Base-by-base conservation (phyloP, 768 basidiomycete species). In the Serpula lacrymans region DNA sequence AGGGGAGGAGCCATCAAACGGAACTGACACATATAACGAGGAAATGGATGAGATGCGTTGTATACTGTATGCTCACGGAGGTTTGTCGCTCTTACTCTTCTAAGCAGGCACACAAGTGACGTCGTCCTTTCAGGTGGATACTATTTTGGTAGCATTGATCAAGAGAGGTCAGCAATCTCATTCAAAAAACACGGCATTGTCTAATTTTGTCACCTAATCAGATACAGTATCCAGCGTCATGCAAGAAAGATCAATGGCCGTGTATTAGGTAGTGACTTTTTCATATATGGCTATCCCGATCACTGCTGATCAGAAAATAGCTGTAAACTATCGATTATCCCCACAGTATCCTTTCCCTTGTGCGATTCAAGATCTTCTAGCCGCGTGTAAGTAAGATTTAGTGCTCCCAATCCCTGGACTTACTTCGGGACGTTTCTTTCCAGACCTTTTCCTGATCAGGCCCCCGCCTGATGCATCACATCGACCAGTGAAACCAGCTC, bases 341-440 rank as follows among this genome's bases (percentile, higher is more conserved):
- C 95, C 95, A 0, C 95, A 97, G 63, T 98, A 95, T 52, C 95
- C 95, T 1, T 97, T 96, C 58, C 95, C 95, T 11, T 91, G 89
- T 49, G 89, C 84, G 1, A 63, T 97, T 6, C 93, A 96, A 52
- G 95, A 98, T 60, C 68, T 82, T 24, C 55, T 98, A 9, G 88
- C 95, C 2, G 84, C 92, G 6, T 98, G 88, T 90, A 51, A 50
- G 81, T 59, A 2, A 6, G 7, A 18, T 20, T 27, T 16, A 4
- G n/a, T n/a, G n/a, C n/a, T 5, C 5, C 20, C 25, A 23, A 2
- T n/a, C 8, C 38, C 22, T 33, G 6, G 11, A 20, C 41, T 37
- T 13, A 39, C 26, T 14, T 38, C 38, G 17, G 33, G 12, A 42
- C 24, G 6, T 14, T 25, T 30, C 37, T 14, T 18, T 20, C 10